Evolutionary conservation across 495 filamentous ascomycete species (phyloP), one percentile per base, ranked within the genome.

Genomic region (Lepraria neglecta): DNA sequence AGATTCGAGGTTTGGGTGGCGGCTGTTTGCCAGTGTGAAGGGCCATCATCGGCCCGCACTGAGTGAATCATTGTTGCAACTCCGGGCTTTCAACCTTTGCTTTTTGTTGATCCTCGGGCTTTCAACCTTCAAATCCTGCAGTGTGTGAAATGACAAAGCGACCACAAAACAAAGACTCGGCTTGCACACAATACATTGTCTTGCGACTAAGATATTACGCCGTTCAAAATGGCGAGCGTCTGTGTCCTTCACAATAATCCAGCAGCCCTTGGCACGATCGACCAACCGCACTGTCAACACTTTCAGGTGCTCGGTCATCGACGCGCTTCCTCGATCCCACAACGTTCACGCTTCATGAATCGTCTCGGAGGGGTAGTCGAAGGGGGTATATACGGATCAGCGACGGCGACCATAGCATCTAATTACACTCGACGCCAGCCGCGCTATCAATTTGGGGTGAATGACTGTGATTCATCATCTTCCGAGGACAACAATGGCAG

Each of bases 181-280:
- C 50, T 53, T 55, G 30, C 24, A 35, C 40, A 56, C 30, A 12
- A 61, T 40, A 31, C 27, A 19, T 46, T 56, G 51, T 61, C 24
- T n/a, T 17, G 28, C 14, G 31, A 52, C n/a, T 6, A 28, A 31
- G 14, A 6, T 31, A 6, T n/a, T 28, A 27, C 10, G 15, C 19
- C 12, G 35, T 42, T 21, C 21, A 61, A 15, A 1, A 61, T 61
- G 59, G 59, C 19, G 28, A 46, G 45, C 30, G 35, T 61, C 5
- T 61, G 59, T 45, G 33, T 61, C 10, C 30, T 33, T 40, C 51
- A 42, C 30, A 31, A 30, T 61, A 19, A 42, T 33, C 28, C 31
- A n/a, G 15, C 27, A 12, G 12, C 51, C 21, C 21, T 30, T 42
- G 15, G 43, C 33, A 27, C 31, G 19, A 42, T 55, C 15, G 33